phyloP scores from a whole-genome alignment of 306 rosid genomes.

The Urtica urens region DNA sequence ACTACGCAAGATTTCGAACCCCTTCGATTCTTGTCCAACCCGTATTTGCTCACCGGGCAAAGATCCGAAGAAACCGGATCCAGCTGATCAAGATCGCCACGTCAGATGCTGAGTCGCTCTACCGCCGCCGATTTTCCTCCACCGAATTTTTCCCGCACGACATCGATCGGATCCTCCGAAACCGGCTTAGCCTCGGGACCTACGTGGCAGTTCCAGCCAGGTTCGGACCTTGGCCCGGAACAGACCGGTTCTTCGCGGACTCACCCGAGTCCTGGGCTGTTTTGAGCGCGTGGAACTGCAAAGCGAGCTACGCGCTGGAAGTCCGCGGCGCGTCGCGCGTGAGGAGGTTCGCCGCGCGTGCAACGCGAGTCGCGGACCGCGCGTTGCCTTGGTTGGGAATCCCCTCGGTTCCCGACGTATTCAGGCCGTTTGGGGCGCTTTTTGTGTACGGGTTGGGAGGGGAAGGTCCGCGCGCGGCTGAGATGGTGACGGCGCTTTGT shows the following conservation, averaged over 20 bases:
- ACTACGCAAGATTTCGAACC: constrained; percentile 56
- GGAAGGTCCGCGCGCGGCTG: constrained; percentile 34
- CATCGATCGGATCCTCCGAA: constrained; percentile 46
- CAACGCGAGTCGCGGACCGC: constrained; percentile 38
- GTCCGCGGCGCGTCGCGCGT: constrained; percentile 45
- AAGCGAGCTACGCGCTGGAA: constrained; percentile 47
- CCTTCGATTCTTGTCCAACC: constrained; percentile 72
- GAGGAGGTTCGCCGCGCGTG: constrained; percentile 23
- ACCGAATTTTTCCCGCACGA: constrained; percentile 69
- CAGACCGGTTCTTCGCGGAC: constrained; percentile 26
- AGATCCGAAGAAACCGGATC: constrained; percentile 18
- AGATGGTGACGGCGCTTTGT: constrained; percentile 39
- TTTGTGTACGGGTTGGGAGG: constrained; percentile 65
- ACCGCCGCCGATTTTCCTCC: constrained; percentile 45
- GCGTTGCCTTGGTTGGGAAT: constrained; percentile 51
- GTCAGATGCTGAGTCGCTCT: constrained; percentile 40
- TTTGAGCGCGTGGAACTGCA: constrained; percentile 60
- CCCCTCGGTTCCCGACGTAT: constrained; percentile 55
- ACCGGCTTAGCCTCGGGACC: constrained; percentile 53
- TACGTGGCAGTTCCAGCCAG: constrained; percentile 48
- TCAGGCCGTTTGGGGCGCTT: constrained; percentile 56
- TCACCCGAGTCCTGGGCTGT: constrained; percentile 63
- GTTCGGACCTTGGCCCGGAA: constrained; percentile 32
- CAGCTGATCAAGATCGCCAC: constrained; percentile 29
- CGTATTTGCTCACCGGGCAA: constrained; percentile 45